Evolutionary conservation across 768 basidiomycete species (phyloP), one percentile per base, ranked within the genome.

Genomic region (Cubamyces sp.): DNA sequence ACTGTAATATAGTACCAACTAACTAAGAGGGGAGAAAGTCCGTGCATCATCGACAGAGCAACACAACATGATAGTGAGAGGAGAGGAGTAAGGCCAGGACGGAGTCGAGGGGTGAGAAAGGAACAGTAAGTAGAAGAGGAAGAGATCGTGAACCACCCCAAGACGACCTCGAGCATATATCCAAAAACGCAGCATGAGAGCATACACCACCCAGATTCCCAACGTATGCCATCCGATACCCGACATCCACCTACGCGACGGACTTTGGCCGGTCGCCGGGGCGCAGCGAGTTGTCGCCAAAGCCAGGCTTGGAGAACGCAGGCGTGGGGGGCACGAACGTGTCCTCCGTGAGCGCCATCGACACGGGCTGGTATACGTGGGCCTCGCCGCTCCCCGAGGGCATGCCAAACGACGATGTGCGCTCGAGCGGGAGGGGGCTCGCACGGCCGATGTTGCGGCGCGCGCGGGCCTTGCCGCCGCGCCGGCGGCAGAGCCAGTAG

Each of bases 321-420:
- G 76, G 74, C 5, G 70, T 70, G 37, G 76, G 75, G 34, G 75
- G 74, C 8, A 72, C 69, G 64, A 76, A 76, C 19, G 75, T 74
- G 68, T 76, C 75, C 19, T 76, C 75, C 21, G 71, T 72, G 52
- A 75, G 69, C 41, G 75, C 74, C 72, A 87, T 85, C 23, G 90
- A 90, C 55, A 92, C 88, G 2, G 90, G 90, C 69, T 90, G 78
- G 70, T 92, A 92, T n/a, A 75, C 71, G 53, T 59, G 45, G 61
- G 54, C 51, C 66, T 49, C 72, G 66, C 57, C 68, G 48, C 34
- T 54, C 19, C 26, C 58, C 46, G 60, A 37, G 34, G 34, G 34
- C 53, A 57, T 49, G 43, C 54, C 64, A 60, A 48, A 64, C 28
- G 66, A 66, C 25, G 68, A 63, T 39, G 67, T 71, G 30, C 77